A percentile compares a stretch with the other conserved stretches of the same genome.
These are phyloP conservation scores for Trypanosomatidae sp. DNA, from an alignment of 208 protist species.

Conservation along the genomic window DNA sequence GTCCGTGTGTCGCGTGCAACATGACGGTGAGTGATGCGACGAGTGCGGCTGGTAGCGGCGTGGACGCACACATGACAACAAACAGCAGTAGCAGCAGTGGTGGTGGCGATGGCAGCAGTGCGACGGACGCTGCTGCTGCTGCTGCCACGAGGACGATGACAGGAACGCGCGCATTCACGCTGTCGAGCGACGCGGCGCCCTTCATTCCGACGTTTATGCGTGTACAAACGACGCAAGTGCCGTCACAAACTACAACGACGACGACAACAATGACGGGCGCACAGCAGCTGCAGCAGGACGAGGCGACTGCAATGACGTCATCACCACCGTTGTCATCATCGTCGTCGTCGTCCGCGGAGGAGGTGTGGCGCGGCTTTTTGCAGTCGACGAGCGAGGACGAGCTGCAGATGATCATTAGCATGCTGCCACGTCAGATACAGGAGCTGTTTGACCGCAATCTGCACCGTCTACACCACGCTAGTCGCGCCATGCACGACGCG, in stretches of 20 bases:
- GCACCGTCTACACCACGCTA: conserved; percentile 1
- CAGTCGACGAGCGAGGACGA: conserved; percentile 17
- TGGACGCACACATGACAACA: too few relatives aligned
- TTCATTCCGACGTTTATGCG: conserved; percentile 50
- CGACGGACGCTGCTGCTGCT: too few relatives aligned
- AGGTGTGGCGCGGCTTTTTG: conserved; percentile 12
- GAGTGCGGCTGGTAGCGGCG: too few relatives aligned
- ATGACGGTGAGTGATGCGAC: too few relatives aligned
- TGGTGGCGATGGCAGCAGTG: too few relatives aligned
- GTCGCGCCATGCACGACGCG: not conserved
- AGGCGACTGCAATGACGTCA: not conserved
- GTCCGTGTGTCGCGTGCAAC: too few relatives aligned
- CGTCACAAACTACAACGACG: not conserved
- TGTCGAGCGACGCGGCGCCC: conserved; percentile 33
- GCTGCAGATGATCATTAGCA: conserved; percentile 26
- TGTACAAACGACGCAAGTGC: not conserved
- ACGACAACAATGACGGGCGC: not conserved
- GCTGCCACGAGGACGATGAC: too few relatives aligned
- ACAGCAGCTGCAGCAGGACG: not conserved
- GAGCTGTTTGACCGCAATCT: conserved; percentile 19
- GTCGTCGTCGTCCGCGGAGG: not conserved
- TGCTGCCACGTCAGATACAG: conserved; percentile 28
- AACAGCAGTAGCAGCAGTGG: too few relatives aligned
- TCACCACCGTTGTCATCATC: conserved; percentile 10
- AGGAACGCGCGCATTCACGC: too few relatives aligned